Base-by-base conservation (phyloP, 805 yeast genomes). In the Candida sanyiensis region DNA sequence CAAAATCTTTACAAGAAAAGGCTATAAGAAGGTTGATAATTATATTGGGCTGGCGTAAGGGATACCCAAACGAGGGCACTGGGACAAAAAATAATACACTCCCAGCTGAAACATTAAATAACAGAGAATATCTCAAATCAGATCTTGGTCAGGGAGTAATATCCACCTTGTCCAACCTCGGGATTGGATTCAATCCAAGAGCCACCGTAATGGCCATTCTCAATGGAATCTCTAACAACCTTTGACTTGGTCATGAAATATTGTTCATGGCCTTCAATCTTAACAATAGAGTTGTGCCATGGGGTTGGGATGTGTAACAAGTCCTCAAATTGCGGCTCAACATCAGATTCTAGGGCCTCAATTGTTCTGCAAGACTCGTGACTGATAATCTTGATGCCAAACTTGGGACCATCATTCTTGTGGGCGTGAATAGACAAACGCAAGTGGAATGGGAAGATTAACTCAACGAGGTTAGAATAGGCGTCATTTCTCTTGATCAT, bases 401-500 rank as follows among this genome's bases (percentile, higher is more conserved):
- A 76, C 54, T 77, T 77, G 11, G 83, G 83, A 1, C 82, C 83
- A 25, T 61, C 51, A 44, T 76, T 77, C 27, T 61, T 67, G 52
- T 77, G 82, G 0, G 82, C 80, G 54, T 77, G 83, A 44, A 77
- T 76, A 7, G 81, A 75, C 24, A 76, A 61, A 49, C 83, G 64
- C 52, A 76, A 54, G 49, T 76, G 80, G 51, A 70, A 74, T 6
- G 83, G 83, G 42, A 77, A 75, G 26, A 75, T 52, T 40, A 76
- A 56, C 44, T 76, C 83, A 26, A 77, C 80, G 48, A 76, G 60
- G 52, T 77, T 77, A 7, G 82, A 76, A 51, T 77, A 76, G 2
- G 83, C 82, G 49, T 77, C 83, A 50, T 77, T 77, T 47, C 82
- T 61, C 51, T 69, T 74, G 43, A 77, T 77, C 82, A 77, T 77